Evolutionary conservation across 2,329 filamentous ascomycete genomes (phyloP).

Genomic region (Sarocladiaceae sp.): DNA sequence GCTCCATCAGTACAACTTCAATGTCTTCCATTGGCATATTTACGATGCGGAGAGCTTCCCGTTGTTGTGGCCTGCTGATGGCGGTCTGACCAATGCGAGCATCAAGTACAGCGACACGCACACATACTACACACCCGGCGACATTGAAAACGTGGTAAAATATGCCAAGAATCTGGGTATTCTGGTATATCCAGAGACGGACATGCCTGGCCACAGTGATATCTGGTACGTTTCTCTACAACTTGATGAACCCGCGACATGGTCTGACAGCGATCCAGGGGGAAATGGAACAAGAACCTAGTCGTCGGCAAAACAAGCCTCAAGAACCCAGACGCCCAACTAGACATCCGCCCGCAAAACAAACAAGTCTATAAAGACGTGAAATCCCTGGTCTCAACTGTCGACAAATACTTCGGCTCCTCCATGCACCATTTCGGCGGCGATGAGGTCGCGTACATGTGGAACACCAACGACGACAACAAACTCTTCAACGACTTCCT

Average conservation of each 20-base stretch:
- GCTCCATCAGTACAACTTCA: constrained; percentile 8
- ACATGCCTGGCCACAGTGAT: constrained; percentile 7
- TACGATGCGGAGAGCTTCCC: constrained; percentile 9
- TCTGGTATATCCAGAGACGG: constrained; percentile 6
- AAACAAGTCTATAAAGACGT: neutral
- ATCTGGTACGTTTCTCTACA: neutral
- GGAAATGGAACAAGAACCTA: constrained; percentile 1
- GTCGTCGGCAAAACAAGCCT: constrained; percentile 3
- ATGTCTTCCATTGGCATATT: constrained; percentile 8
- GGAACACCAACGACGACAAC: constrained; percentile 2
- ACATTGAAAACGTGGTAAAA: constrained; percentile 1
- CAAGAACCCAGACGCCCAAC: constrained; percentile 4
- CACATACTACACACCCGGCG: constrained; percentile 3
- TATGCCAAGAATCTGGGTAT: constrained; percentile 8
- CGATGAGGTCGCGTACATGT: constrained; percentile 7
- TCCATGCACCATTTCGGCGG: constrained; percentile 9
- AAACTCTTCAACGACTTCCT: constrained; percentile 8
- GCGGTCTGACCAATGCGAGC: constrained; percentile 6
- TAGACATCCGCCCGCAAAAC: constrained; percentile 2
- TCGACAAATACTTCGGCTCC: constrained; percentile 5
- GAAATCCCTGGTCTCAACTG: neutral
- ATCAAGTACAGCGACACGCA: constrained; percentile 8
- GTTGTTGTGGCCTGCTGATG: constrained; percentile 9
- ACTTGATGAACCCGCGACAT: neutral
- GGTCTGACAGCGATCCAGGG: constrained; percentile 2